Evolutionary conservation across 106 monocot genomes (phyloP), one percentile per base, ranked within the genome.

Genomic region (Cymbidium sinense): DNA sequence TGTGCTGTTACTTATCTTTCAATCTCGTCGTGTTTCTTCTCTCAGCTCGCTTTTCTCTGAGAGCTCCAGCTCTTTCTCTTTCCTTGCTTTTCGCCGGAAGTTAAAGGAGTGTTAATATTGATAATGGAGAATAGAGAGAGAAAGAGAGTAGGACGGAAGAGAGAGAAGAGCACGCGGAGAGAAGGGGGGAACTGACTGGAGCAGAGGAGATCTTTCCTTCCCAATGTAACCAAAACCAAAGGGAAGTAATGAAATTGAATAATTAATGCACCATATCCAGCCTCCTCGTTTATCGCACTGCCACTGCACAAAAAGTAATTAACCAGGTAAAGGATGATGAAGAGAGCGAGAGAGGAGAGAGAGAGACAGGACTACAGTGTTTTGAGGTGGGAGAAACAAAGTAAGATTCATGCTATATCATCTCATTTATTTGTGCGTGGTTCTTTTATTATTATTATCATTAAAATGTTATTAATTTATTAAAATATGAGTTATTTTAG

Each of bases 211-310:
- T 43, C 61, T 86, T 86, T 86, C 79, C 79, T 83, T 83, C 80
- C 81, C 81, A 27, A 81, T 79, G 82, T 80, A 76, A 79, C 54
- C 52, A 50, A 64, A 83, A 75, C 43, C 77, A 78, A 39, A 71
- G 64, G 50, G 74, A 51, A 74, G 64, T 41, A 50, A 78, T 21
- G 28, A 71, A 43, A 72, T 33, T 72, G 71, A 72, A 72, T 37
- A 72, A 37, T 72, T 72, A 72, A 72, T 72, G 71, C 71, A 23
- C 71, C 71, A 72, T 72, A 37, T 69, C 34, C 30, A 34, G 37
- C 37, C 71, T 39, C 71, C 71, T 72, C 71, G 71, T 30, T 72
- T 37, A 39, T n/a, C n/a, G 71, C 36, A 72, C 71, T 72, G 71
- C 71, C 71, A 72, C 71, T 72, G 71, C 71, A 34, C 25, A 20